These are phyloP conservation scores for Hyphopichia fennica DNA, from an alignment of 1,139 yeast species.

Conservation along the genomic window DNA sequence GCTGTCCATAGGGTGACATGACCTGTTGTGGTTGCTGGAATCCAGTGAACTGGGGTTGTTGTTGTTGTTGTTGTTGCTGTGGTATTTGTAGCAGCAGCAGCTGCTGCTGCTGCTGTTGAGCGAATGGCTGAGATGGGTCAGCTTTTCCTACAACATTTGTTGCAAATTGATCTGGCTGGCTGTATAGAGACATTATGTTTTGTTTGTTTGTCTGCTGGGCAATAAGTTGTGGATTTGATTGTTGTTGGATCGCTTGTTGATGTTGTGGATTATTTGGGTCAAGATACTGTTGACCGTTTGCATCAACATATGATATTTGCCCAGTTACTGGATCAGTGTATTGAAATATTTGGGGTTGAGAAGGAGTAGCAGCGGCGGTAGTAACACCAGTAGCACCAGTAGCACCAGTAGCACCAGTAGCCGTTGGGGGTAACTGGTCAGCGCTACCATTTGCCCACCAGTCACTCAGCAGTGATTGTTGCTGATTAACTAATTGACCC, in stretches of 20 bases:
- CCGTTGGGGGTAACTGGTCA: constrained; percentile 1
- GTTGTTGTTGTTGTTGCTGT: constrained; percentile 22
- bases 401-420: constrained; percentile 12
- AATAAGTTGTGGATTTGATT: constrained; percentile 40
- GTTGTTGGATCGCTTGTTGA: constrained; percentile 49
- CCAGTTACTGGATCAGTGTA: constrained; percentile 66
- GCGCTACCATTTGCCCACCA: constrained; percentile 23
- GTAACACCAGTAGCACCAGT: constrained; percentile 8
- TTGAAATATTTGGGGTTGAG: constrained; percentile 51
- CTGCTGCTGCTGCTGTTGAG: constrained; percentile 12
- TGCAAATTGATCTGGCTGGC: constrained; percentile 31
- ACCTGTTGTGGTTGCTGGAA: constrained; percentile 3
- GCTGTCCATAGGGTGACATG: constrained; percentile 5
- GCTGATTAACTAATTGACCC: constrained; percentile 13
- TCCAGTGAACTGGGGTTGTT: constrained; percentile 13
- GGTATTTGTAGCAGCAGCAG: constrained; percentile 15
- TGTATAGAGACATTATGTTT: constrained; percentile 41
- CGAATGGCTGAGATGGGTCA: constrained; percentile 1
- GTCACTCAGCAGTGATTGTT: constrained; percentile 21
- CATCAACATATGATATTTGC: constrained; percentile 56
- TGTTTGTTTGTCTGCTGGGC: constrained; percentile 48
- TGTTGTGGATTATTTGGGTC: constrained; percentile 57
- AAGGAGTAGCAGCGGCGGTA: constrained; percentile 8
- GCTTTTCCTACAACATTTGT: constrained; percentile 27
- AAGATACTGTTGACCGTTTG: constrained; percentile 58